Percentiles rank a stretch among this genome's conserved stretches.
These are phyloP conservation scores for Strobilomyces confusus DNA, from an alignment of 768 basidiomycete species.

Conservation along the genomic window DNA sequence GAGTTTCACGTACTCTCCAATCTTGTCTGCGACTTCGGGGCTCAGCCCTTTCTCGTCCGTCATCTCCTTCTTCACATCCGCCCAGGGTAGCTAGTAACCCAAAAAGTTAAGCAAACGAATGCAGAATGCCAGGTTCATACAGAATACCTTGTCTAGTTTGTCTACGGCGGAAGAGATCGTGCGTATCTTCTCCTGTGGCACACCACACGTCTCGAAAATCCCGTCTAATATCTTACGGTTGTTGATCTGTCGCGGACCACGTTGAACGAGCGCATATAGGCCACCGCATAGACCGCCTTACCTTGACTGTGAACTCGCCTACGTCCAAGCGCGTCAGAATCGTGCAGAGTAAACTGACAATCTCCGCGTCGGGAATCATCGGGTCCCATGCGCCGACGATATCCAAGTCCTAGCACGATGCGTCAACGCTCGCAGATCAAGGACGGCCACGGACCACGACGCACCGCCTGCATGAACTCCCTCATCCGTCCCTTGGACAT, in stretches of 20 bases:
- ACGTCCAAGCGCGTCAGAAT: constrained; percentile 81
- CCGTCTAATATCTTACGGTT: constrained; percentile 97
- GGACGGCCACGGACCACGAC: neutral
- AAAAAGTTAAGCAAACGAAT: neutral
- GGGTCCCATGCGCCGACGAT: constrained; percentile 89
- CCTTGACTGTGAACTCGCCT: constrained; percentile 94
- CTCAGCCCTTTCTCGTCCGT: constrained; percentile 91
- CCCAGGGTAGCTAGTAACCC: constrained; percentile 68
- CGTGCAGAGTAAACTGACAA: constrained; percentile 78
- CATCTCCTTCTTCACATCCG: constrained; percentile 94
- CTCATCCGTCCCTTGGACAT: constrained; percentile 99
- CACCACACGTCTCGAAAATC: constrained; percentile 94
- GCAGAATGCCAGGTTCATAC: neutral
- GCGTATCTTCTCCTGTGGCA: constrained; percentile 84
- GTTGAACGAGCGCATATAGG: neutral
- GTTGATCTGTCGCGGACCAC: constrained; percentile 60
- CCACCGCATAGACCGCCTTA: constrained; percentile 22
- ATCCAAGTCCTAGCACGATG: constrained; percentile 75
- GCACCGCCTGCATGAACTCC: constrained; percentile 91
- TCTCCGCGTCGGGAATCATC: constrained; percentile 96
- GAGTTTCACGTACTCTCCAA: constrained; percentile 94
- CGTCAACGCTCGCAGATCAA: neutral
- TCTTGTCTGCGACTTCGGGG: constrained; percentile 77
- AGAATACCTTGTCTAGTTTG: constrained; percentile 88
- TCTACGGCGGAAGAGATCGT: constrained; percentile 95